These are phyloP conservation scores for Xylaria sp. DNA, from an alignment of 2,329 filamentous ascomycete species.

Conservation along the genomic window DNA sequence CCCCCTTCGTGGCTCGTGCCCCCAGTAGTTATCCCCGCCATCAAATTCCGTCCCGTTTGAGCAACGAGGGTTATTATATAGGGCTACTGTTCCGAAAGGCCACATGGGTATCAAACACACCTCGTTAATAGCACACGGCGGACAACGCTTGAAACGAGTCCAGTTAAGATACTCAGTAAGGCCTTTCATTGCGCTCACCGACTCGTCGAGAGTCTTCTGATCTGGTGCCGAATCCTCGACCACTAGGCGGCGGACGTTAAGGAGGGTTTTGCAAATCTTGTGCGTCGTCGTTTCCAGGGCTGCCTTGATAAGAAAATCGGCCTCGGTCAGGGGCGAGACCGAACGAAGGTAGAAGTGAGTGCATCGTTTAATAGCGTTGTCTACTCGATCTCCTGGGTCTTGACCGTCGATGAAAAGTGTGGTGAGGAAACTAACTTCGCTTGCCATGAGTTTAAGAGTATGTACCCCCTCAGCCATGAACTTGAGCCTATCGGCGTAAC, in stretches of 20 bases:
- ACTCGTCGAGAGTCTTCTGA: constrained; percentile 21
- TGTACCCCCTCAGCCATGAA: constrained; percentile 51
- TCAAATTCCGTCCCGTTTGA: constrained; percentile 33
- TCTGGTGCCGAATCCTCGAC: constrained; percentile 31
- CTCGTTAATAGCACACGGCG: constrained; percentile 48
- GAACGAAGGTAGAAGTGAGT: constrained; percentile 57
- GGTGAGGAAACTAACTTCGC: constrained; percentile 55
- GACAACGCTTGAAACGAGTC: constrained; percentile 53
- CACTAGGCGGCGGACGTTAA: constrained; percentile 45
- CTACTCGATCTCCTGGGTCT: constrained; percentile 44
- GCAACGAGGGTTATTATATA: constrained; percentile 50
- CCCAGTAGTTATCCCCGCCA: constrained; percentile 40
- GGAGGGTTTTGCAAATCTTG: constrained; percentile 45
- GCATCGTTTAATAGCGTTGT: constrained; percentile 59
- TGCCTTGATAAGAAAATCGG: constrained; percentile 59
- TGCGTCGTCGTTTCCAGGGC: constrained; percentile 51
- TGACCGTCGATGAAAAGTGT: constrained; percentile 57
- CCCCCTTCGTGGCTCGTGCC: not conserved
- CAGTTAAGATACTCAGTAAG: constrained; percentile 50
- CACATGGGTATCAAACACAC: constrained; percentile 56
- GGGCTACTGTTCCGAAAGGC: constrained; percentile 50
- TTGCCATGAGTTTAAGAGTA: constrained; percentile 48
- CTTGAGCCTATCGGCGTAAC: constrained; percentile 68
- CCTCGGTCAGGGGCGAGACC: constrained; percentile 51
- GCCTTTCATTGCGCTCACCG: constrained; percentile 23